phyloP scores from a whole-genome alignment of 345 rosid species.

The Corchorus capsularis region DNA sequence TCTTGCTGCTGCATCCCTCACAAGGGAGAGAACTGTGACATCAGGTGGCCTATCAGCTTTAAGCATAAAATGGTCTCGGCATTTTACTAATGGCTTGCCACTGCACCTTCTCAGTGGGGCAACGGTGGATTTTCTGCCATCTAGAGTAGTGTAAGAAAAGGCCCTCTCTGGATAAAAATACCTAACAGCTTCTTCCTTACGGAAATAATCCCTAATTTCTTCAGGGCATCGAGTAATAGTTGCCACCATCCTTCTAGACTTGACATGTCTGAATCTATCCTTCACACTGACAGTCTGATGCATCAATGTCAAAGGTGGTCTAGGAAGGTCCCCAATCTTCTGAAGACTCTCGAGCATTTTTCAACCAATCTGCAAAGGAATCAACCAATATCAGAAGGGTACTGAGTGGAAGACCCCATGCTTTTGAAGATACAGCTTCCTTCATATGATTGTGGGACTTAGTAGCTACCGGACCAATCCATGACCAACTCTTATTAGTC shows the following conservation, averaged over 20 bases:
- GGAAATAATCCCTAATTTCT: slow-evolving; percentile 40
- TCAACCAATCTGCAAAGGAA: slow-evolving; percentile 46
- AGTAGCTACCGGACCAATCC: slow-evolving; percentile 34
- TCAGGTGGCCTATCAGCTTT: slow-evolving; percentile 48
- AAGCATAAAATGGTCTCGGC: slow-evolving; percentile 49
- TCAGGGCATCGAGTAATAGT: slow-evolving; percentile 35
- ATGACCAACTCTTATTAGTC: slow-evolving; percentile 43
- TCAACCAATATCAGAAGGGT: slow-evolving; percentile 38
- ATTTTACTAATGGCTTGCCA: slow-evolving; percentile 45
- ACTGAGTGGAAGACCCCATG: slow-evolving; percentile 43
- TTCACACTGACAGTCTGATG: slow-evolving; percentile 32
- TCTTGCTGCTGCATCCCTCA: slow-evolving; percentile 48
- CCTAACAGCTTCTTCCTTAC: slow-evolving; percentile 43
- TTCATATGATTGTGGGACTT: slow-evolving; percentile 23
- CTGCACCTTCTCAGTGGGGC: slow-evolving; percentile 47
- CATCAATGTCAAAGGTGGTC: slow-evolving; percentile 40
- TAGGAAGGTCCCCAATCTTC: slow-evolving; percentile 44
- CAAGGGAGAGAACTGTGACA: slow-evolving; percentile 44
- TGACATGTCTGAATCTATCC: slow-evolving; percentile 38
- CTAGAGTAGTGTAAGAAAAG: slow-evolving; percentile 42
- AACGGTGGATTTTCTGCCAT: slow-evolving; percentile 47
- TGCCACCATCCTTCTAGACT: slow-evolving; percentile 38
- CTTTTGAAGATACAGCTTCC: slow-evolving; percentile 37
- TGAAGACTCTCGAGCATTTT: slow-evolving; percentile 41
- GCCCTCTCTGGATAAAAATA: slow-evolving; percentile 45